These are phyloP conservation scores for Angophora floribunda DNA, from an alignment of 345 rosid species.

Conservation along the genomic window DNA sequence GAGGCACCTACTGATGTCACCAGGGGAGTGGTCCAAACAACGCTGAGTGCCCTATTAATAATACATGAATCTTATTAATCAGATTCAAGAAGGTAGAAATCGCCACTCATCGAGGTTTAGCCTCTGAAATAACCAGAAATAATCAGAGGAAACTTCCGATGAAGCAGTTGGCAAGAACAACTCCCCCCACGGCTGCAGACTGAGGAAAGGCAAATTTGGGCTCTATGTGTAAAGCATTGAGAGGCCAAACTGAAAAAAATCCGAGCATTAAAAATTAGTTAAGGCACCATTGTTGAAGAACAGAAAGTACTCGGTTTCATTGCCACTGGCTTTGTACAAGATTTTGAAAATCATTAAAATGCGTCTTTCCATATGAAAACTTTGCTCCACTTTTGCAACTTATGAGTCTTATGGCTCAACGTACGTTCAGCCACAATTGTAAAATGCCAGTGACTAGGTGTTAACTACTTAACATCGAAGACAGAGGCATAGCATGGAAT, in stretches of 20 bases:
- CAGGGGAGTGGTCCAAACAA: conserved; percentile 36
- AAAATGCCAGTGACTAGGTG: not conserved
- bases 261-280: not conserved
- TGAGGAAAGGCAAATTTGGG: conserved; percentile 31
- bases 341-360: not conserved
- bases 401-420: not conserved
- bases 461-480: not conserved
- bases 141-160: conserved; percentile 31
- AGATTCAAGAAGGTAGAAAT: not conserved
- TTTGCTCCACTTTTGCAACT: not conserved
- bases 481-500: not conserved
- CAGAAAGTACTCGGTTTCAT: not conserved
- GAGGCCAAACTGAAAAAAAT: conserved; percentile 24
- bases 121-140: conserved; percentile 15
- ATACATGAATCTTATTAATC: not conserved
- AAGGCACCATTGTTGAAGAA: not conserved
- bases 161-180: conserved; percentile 19
- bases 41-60: conserved; percentile 24
- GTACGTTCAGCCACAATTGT: not conserved
- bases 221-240: conserved; percentile 27
- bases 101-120: not conserved
- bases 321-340: not conserved
- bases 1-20: conserved; percentile 32
- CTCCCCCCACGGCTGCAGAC: conserved; percentile 10
- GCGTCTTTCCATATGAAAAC: not conserved